Base-by-base conservation (phyloP, 1,284 basidiomycete genomes). In the Cryptococcus wingfieldii region DNA sequence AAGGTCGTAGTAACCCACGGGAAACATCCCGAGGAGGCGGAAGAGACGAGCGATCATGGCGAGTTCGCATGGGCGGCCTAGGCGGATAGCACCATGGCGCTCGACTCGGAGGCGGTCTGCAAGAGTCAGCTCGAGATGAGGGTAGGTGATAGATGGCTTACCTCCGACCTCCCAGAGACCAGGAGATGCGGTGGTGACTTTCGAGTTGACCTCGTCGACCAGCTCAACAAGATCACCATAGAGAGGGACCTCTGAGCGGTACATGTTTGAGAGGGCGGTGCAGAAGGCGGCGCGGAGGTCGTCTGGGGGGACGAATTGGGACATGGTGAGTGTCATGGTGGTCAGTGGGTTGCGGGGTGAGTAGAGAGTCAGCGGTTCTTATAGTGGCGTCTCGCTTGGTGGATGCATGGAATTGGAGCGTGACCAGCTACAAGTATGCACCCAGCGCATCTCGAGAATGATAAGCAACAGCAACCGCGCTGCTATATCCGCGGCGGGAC, bases 1-100 rank as follows among this genome's bases (percentile, higher is more conserved):
- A 38, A 79, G 68, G 57, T 79, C 77, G 60, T 79, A 79, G 64
- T 79, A 79, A 4, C 77, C 77, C 0, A 79, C 77, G 2, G 77
- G 69, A 38, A 64, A 56, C 78, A 79, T 79, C 16, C 74, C 76
- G 64, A 78, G 71, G 14, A 67, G 56, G 1, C 51, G 51, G 53
- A 79, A 79, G 18, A 78, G 66, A 13, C 75, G 64, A 1, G 76
- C 58, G n/a, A 79, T 70, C 39, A 71, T 68, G 14, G 54, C 42
- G 1, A 79, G 68, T 61, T 79, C 78, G 12, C 65, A 51, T 0
- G 68, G 60, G 18, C 71, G 78, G 25, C 78, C 78, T 1, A 79
- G 70, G 8, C 78, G 72, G 54, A 79, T 78, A 0, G 78, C 78
- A 9, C 78, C 77, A 58, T 79, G 78, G 44, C 77, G 64, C 59